Percentiles rank a stretch among this genome's conserved stretches.
phyloP scores from a whole-genome alignment of 345 rosid genomes.

The Gossypium raimondii region DNA sequence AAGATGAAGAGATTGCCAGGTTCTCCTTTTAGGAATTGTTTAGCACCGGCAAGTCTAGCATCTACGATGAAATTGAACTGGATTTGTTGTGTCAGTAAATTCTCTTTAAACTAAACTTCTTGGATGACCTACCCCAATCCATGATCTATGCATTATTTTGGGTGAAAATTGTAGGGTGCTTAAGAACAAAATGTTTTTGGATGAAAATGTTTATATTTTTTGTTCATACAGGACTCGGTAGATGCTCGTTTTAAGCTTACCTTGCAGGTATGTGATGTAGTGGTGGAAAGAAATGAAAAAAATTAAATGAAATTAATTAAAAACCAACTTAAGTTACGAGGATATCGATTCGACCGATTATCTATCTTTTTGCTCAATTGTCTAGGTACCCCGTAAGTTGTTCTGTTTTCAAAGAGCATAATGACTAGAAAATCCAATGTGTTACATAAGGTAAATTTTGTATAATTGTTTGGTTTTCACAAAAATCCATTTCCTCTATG shows the following conservation, averaged over 20 bases:
- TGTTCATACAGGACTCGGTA: background rate
- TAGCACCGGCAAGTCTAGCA: background rate
- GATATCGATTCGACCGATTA: too few species aligned
- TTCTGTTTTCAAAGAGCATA: background rate
- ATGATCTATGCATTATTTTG: background rate
- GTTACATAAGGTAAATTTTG: background rate
- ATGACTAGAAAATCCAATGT: background rate
- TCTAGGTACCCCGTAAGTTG: too few species aligned
- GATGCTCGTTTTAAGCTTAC: background rate
- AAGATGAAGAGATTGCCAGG: constrained; percentile 51
- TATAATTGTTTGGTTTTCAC: background rate
- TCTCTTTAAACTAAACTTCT: background rate
- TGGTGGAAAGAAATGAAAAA: background rate
- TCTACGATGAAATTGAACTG: background rate
- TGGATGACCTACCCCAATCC: background rate
- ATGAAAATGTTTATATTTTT: background rate
- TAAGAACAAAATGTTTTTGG: background rate
- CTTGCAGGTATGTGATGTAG: background rate
- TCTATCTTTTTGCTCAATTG: too few species aligned
- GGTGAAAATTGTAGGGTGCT: background rate
- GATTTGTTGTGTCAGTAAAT: background rate
- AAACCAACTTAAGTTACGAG: too few species aligned
- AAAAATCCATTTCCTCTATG: background rate
- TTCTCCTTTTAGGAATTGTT: constrained; percentile 26
- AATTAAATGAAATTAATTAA: too few species aligned